A percentile compares a stretch with the other conserved stretches of the same genome.
These are phyloP conservation scores for Heracleum sosnowskyi DNA, from an alignment of 129 eudicot genomes.

Conservation along the genomic window DNA sequence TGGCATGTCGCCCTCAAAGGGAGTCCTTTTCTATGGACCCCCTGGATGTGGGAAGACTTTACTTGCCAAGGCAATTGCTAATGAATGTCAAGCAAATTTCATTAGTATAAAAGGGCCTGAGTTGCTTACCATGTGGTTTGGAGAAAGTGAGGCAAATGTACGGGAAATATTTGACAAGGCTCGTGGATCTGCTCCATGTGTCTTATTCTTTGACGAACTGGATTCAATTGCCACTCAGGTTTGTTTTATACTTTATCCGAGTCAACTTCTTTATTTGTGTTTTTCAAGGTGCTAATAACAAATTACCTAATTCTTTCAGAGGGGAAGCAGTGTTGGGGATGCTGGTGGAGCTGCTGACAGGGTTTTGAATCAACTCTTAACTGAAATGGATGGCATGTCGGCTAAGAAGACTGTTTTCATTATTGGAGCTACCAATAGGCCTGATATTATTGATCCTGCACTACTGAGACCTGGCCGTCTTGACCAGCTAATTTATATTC, in stretches of 20 bases:
- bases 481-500: constrained; percentile 86
- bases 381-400: constrained; percentile 97
- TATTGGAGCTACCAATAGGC: constrained; percentile 91
- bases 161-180: constrained; percentile 96
- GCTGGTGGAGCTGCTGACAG: constrained; percentile 99
- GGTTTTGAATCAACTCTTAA: constrained; percentile 77
- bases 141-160: constrained; percentile 95
- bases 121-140: constrained; percentile 97
- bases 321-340: constrained; percentile 92
- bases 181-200: constrained; percentile 92
- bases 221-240: constrained; percentile 99
- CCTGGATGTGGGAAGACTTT: constrained; percentile 98
- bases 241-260: not conserved
- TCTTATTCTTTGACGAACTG: constrained; percentile 80
- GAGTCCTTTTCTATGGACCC: constrained; percentile 94
- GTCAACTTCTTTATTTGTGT: not conserved
- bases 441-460: constrained; percentile 92
- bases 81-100: constrained; percentile 90
- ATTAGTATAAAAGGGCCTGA: constrained; percentile 90
- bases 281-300: not conserved
- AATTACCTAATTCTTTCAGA: constrained; percentile 30
- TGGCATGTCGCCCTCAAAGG: constrained; percentile 98
- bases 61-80: constrained; percentile 93
- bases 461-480: constrained; percentile 94
- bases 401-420: constrained; percentile 93